A percentile compares a stretch with the other conserved stretches of the same genome.
phyloP scores from a whole-genome alignment of 192 early-diverging fungal species.

The Coemansia sp. region DNA sequence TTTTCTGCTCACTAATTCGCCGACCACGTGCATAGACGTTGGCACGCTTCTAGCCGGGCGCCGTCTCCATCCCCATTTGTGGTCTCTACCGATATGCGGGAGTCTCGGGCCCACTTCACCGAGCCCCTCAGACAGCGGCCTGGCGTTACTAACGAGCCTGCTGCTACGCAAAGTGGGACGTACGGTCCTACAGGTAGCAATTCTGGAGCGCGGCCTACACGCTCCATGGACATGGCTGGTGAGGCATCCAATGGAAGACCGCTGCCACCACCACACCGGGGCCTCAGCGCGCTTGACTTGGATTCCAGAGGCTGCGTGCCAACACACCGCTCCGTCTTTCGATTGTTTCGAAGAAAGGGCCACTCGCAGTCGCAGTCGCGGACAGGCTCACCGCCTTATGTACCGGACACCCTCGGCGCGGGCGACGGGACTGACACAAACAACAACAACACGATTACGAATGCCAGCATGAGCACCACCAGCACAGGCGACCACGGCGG shows the following conservation, averaged over 20 bases:
- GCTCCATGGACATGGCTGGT: conserved; percentile 13
- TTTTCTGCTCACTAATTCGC: neutral
- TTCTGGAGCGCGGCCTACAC: conserved; percentile 2
- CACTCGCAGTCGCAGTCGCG: conserved; percentile 19
- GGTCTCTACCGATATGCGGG: conserved; percentile 11
- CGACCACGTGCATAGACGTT: no score
- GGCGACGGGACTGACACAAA: conserved; percentile 2
- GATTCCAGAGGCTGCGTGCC: conserved; percentile 44
- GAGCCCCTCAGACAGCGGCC: conserved; percentile 26
- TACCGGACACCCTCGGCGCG: neutral
- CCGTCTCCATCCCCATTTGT: neutral
- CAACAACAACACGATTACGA: conserved; percentile 20
- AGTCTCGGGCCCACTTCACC: conserved; percentile 31
- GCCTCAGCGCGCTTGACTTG: conserved; percentile 11
- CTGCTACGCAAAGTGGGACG: conserved; percentile 15
- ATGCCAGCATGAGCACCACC: conserved; percentile 22
- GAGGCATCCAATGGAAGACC: neutral
- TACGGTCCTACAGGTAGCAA: conserved; percentile 20
- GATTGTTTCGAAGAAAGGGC: conserved; percentile 39
- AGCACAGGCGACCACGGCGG: conserved; percentile 40
- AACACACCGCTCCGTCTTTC: conserved; percentile 41
- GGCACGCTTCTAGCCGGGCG: neutral
- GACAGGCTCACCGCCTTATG: conserved; percentile 11
- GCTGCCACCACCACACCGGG: neutral
- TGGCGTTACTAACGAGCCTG: conserved; percentile 1